These are phyloP conservation scores for Spathaspora girioi DNA, from an alignment of 805 yeast genomes.

Conservation along the genomic window DNA sequence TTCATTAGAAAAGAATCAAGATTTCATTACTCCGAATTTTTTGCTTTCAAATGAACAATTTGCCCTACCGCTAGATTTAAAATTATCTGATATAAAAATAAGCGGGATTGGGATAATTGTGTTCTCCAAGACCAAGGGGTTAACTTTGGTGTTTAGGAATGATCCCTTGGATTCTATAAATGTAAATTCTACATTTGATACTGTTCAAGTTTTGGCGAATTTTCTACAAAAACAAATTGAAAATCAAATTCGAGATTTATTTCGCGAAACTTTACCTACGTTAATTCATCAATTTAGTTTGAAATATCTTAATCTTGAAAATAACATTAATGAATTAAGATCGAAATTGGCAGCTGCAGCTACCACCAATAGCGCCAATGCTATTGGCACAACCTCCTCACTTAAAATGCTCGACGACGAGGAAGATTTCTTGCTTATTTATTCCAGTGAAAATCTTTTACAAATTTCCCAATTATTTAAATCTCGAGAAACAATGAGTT, in stretches of 20 bases:
- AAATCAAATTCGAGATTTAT: conserved; percentile 70
- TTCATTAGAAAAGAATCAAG: conserved; percentile 29
- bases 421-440: conserved; percentile 7
- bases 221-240: conserved; percentile 82
- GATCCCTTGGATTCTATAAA: conserved; percentile 83
- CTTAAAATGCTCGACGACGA: conserved; percentile 9
- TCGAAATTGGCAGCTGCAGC: conserved; percentile 1
- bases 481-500: conserved; percentile 77
- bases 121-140: conserved; percentile 74
- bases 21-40: conserved; percentile 65
- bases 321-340: conserved; percentile 4
- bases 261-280: conserved; percentile 80
- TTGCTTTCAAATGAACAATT: conserved; percentile 63
- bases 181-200: conserved; percentile 84
- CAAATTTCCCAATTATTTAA: conserved; percentile 46
- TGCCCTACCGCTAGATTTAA: conserved; percentile 74
- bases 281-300: conserved; percentile 73
- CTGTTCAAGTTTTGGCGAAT: conserved; percentile 77
- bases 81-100: conserved; percentile 65
- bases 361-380: not conserved
- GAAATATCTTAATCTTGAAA: conserved; percentile 33
- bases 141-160: conserved; percentile 82
- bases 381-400: conserved; percentile 2
- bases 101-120: conserved; percentile 84
- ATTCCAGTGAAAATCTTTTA: conserved; percentile 49